Conservation (phyloP, 1,284 basidiomycete species). For the Trametes versicolor region DNA sequence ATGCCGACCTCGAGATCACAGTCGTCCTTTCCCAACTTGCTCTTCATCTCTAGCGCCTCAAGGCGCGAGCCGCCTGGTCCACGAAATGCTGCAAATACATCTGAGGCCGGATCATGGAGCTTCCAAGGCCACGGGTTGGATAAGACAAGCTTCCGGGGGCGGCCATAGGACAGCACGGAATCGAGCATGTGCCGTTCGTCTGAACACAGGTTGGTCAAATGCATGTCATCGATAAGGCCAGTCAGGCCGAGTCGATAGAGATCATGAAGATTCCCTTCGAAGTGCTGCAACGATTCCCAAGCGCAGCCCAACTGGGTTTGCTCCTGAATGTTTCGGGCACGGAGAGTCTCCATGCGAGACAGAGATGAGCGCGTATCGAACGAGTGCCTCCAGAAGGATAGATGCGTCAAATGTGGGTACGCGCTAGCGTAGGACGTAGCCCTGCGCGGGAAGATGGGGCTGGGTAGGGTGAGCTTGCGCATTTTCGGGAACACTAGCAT, state of each 20-base stretch:
- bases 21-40: background rate
- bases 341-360: background rate
- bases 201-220: background rate
- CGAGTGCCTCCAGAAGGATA: background rate
- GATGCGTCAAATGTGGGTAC: background rate
- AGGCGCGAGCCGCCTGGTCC: background rate
- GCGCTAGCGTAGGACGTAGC: background rate
- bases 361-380: background rate
- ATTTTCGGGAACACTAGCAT: background rate
- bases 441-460: background rate
- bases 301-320: background rate
- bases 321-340: background rate
- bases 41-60: background rate
- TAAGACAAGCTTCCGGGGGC: background rate
- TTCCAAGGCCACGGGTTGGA: background rate
- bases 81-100: background rate
- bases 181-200: background rate
- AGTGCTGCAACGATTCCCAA: background rate
- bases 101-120: background rate
- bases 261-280: background rate
- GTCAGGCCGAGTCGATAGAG: background rate
- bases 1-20: background rate
- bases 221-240: background rate
- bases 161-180: background rate
- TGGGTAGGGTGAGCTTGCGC: background rate